Conservation (phyloP, 768 basidiomycete genomes). For the Leccinum subgranulosum region DNA sequence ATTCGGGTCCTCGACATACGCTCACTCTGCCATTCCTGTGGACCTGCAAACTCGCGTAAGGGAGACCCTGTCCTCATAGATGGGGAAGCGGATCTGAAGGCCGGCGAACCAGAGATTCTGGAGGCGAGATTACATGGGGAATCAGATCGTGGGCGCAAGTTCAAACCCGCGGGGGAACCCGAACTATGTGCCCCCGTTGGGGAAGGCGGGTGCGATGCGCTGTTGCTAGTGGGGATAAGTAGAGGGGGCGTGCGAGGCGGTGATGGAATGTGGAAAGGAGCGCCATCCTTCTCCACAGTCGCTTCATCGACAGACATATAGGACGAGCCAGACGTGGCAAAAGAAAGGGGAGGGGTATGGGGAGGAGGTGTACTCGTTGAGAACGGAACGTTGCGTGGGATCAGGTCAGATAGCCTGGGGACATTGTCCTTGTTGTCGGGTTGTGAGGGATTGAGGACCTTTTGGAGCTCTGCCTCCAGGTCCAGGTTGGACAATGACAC, state of each 20-base stretch:
- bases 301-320: conserved; percentile 12
- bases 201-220: conserved; percentile 8
- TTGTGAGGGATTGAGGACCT: conserved; percentile 16
- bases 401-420: conserved; percentile 23
- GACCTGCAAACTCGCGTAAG: conserved; percentile 20
- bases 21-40: conserved; percentile 17
- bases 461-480: conserved; percentile 28
- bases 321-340: conserved; percentile 17
- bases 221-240: background rate
- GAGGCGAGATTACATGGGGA: conserved; percentile 20
- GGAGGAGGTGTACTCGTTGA: conserved; percentile 30
- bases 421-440: conserved; percentile 9
- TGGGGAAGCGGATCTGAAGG: conserved; percentile 20
- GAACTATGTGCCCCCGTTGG: conserved; percentile 8
- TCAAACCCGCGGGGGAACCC: too few species aligned
- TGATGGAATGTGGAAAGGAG: background rate
- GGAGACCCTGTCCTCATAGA: conserved; percentile 26
- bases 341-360: conserved; percentile 17
- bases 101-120: conserved; percentile 18
- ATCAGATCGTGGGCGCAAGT: conserved; percentile 20
- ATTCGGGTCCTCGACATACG: conserved; percentile 41
- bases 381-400: conserved; percentile 22
- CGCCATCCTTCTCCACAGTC: conserved; percentile 3
- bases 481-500: conserved; percentile 35
- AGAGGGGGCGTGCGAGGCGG: conserved; percentile 3